Evolutionary conservation across 2,329 filamentous ascomycete genomes (phyloP).

Genomic region (Aspergillus sp.): DNA sequence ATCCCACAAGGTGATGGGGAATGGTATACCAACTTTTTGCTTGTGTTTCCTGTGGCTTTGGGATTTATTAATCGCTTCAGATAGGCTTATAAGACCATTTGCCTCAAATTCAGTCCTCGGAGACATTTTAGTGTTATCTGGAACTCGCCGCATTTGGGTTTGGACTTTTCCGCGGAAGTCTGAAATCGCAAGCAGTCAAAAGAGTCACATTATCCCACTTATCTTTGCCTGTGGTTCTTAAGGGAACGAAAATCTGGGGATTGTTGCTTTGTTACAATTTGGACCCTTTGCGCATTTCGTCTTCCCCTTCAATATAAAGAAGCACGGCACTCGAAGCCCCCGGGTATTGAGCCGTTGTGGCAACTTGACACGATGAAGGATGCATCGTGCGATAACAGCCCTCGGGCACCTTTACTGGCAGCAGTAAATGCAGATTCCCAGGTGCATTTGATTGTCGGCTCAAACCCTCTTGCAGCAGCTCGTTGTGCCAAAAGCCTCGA

Average conservation of each 20-base stretch:
- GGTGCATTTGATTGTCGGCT: slow-evolving; percentile 79
- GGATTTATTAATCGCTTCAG: slow-evolving; percentile 6
- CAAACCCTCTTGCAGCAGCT: slow-evolving; percentile 79
- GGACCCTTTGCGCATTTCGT: too few species aligned
- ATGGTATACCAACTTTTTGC: too few species aligned
- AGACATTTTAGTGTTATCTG: slow-evolving; percentile 12
- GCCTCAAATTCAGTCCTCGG: slow-evolving; percentile 1
- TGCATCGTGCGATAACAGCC: slow-evolving; percentile 16
- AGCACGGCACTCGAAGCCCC: too few species aligned
- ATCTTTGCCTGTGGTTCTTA: too few species aligned
- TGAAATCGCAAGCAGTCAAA: slow-evolving; percentile 5
- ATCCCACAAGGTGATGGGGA: too few species aligned
- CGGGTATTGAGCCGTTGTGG: not conserved
- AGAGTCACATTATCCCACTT: not conserved
- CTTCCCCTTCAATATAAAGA: too few species aligned
- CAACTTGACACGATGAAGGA: slow-evolving; percentile 26
- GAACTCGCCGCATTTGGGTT: slow-evolving; percentile 6
- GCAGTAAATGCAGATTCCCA: slow-evolving; percentile 38
- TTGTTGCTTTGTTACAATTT: too few species aligned
- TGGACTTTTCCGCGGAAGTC: slow-evolving; percentile 16
- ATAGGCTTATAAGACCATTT: slow-evolving; percentile 13
- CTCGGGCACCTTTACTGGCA: slow-evolving; percentile 30
- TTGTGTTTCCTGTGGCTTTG: not conserved
- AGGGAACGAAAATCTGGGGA: too few species aligned
- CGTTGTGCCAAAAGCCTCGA: slow-evolving; percentile 75